A percentile compares a stretch with the other conserved stretches of the same genome.
Evolutionary conservation across 2,329 filamentous ascomycete genomes (phyloP).

Genomic region (Drechslerella dactyloides): DNA sequence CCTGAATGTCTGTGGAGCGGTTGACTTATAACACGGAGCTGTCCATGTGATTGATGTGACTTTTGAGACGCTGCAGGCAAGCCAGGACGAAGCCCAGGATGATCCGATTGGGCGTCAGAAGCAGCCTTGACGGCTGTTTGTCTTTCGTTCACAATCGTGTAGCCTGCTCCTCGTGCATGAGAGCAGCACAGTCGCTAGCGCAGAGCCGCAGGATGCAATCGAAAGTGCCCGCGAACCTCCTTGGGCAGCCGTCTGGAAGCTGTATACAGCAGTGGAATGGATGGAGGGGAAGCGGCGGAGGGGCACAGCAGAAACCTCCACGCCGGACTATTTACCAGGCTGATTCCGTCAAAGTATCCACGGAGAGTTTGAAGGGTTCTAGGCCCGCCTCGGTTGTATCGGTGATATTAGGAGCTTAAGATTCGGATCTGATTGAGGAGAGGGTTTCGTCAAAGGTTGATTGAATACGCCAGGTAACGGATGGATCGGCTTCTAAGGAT

Average conservation of each 20-base stretch:
- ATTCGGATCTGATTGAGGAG: neutral
- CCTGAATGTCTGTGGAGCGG: neutral
- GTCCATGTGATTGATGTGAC: constrained; percentile 16
- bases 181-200: neutral
- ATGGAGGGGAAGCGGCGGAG: too few species aligned
- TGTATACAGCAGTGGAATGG: neutral
- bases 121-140: neutral
- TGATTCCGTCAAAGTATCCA: neutral
- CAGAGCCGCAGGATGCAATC: neutral
- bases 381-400: neutral
- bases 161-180: constrained; percentile 5
- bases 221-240: too few species aligned
- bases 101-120: constrained; percentile 5
- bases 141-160: neutral
- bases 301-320: too few species aligned
- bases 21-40: constrained; percentile 9
- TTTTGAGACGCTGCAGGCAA: neutral
- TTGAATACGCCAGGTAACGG: neutral
- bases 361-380: neutral
- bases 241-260: neutral
- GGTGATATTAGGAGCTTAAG: constrained; percentile 10
- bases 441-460: constrained; percentile 13
- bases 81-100: neutral
- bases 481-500: constrained; percentile 12
- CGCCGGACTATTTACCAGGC: too few species aligned